These are phyloP conservation scores for Candida xiaguanensis DNA, from an alignment of 805 yeast species.

Conservation along the genomic window DNA sequence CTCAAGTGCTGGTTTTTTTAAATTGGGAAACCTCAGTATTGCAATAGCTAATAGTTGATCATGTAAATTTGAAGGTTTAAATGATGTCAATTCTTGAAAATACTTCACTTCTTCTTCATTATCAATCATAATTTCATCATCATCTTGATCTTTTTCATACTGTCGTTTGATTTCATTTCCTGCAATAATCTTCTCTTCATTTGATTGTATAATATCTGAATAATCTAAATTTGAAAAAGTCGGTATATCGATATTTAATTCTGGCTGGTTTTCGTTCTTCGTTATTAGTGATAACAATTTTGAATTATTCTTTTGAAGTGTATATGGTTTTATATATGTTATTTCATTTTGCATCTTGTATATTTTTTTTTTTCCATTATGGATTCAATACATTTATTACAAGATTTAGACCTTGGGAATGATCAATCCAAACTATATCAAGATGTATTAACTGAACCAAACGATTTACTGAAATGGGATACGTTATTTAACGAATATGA, in stretches of 20 bases:
- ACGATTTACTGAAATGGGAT: slow-evolving; percentile 40
- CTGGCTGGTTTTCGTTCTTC: background rate
- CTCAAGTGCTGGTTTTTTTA: slow-evolving; percentile 28
- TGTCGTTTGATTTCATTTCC: background rate
- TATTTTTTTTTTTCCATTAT: slow-evolving; percentile 1
- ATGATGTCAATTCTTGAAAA: slow-evolving; percentile 23
- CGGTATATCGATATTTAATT: slow-evolving; percentile 13
- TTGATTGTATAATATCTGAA: slow-evolving; percentile 11
- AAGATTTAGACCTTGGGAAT: background rate
- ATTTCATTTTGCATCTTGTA: slow-evolving; percentile 2
- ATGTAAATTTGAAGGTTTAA: slow-evolving; percentile 29
- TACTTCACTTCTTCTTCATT: slow-evolving; percentile 15
- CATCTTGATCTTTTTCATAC: background rate
- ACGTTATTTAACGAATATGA: slow-evolving; percentile 28
- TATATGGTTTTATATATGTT: slow-evolving; percentile 11
- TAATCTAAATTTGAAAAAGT: slow-evolving; percentile 14
- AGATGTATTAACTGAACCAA: slow-evolving; percentile 14
- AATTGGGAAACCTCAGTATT: slow-evolving; percentile 30
- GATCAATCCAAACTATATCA: slow-evolving; percentile 1
- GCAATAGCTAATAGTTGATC: slow-evolving; percentile 33
- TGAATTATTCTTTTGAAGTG: slow-evolving; percentile 7
- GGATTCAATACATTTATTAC: slow-evolving; percentile 1
- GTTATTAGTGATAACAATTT: slow-evolving; percentile 13
- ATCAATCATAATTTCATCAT: slow-evolving; percentile 8
- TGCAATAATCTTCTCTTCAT: background rate